Percentiles rank a stretch among this genome's conserved stretches.
Conservation (phyloP, 768 basidiomycete species). For the Pisolithus tinctorius region DNA sequence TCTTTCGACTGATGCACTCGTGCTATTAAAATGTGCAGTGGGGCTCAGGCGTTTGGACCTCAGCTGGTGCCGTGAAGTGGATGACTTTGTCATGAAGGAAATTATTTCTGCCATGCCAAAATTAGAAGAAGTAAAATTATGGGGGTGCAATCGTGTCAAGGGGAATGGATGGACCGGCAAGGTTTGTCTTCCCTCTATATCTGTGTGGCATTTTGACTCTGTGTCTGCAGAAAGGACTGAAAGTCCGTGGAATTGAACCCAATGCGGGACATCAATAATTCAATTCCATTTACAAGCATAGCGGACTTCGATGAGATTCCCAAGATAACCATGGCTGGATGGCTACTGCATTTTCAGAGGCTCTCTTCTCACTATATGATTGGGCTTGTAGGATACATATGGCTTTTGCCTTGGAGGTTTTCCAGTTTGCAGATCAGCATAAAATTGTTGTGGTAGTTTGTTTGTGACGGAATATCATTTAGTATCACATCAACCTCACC, state of each 20-base stretch:
- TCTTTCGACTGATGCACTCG: conserved; percentile 43
- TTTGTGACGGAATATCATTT: too few species aligned
- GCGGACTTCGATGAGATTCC: too few species aligned
- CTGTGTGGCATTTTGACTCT: neutral
- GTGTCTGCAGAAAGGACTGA: conserved; percentile 18
- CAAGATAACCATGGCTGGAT: too few species aligned
- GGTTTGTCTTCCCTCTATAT: conserved; percentile 26
- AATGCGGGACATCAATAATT: conserved; percentile 12
- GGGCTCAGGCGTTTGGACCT: conserved; percentile 61
- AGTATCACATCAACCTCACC: too few species aligned
- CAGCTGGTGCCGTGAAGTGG: conserved; percentile 78
- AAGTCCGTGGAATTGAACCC: conserved; percentile 37
- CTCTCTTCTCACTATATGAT: too few species aligned
- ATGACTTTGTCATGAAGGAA: conserved; percentile 76
- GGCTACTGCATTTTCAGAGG: too few species aligned
- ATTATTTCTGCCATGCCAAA: conserved; percentile 43
- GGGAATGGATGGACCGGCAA: conserved; percentile 37
- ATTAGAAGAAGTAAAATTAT: conserved; percentile 43
- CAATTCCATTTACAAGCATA: too few species aligned
- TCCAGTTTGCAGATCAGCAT: too few species aligned
- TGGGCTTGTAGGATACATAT: too few species aligned
- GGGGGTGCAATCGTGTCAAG: conserved; percentile 47
- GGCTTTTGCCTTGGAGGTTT: too few species aligned
- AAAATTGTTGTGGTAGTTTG: too few species aligned
- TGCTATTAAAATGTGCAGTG: conserved; percentile 26